Evolutionary conservation across 1,284 basidiomycete species (phyloP), one percentile per base, ranked within the genome.

Genomic region (Heterobasidion occidentale): DNA sequence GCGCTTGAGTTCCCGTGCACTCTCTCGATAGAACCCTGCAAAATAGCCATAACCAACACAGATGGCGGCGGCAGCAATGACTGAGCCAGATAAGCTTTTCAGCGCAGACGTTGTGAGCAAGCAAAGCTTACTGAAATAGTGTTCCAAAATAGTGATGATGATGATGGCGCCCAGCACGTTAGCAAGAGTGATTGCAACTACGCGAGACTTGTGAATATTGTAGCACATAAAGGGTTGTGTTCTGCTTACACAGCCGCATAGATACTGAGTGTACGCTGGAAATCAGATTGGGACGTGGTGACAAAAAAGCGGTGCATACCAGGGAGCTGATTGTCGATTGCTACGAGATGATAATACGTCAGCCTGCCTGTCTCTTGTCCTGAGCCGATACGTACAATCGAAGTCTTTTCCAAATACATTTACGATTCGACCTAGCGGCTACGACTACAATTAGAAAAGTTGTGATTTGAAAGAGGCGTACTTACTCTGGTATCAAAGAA

Each of bases 391-490:
- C 46, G 19, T 48, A 48, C 46, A 48, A 67, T 96, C 92, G 52
- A 94, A 84, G 70, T 95, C 90, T 70, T 88, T 88, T 1, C 84
- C 79, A 69, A 92, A 89, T 15, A 90, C 79, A 69, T 92, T 91
- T 81, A 92, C 88, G 64, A 96, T 92, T 19, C 94, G 86, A 12
- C 94, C 94, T 12, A 94, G 75, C 7, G 94, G 94, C 79, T 85
- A 27, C 38, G n/a, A 42, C 1, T 38, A 51, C 12, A 12, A 36
- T n/a, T n/a, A 35, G 15, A 15, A 51, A 12, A 36, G 34, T 38
- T 15, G 19, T 9, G 35, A 51, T 17, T 9, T n/a, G 9, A 17
- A 9, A 19, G 15, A 9, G 20, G 17, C 9, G 3, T 1, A 12
- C 15, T 14, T 60, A 82, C 81, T 0, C 90, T 94, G 0, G 91